Base-by-base conservation (phyloP, 2,329 filamentous ascomycete species). In the Cadophora sp. region DNA sequence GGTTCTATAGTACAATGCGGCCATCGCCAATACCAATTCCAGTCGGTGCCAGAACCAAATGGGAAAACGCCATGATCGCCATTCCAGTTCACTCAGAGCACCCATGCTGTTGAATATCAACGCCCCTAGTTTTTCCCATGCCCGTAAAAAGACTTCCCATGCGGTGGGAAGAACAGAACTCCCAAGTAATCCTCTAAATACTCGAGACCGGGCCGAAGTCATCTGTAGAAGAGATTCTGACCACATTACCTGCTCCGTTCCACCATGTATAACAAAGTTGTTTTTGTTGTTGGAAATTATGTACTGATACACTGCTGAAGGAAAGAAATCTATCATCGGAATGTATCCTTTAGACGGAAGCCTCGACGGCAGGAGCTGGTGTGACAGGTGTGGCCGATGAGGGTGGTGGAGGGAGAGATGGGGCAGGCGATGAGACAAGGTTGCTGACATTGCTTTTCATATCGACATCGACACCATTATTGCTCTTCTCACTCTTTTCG, bases 391-490 rank as follows among this genome's bases (percentile, higher is more conserved):
- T 79, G 56, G 81, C 78, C 19, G 43, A 37, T 12, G 71, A 66
- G 24, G 67, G 65, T 59, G 56, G 58, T 16, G 69, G 68, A 66
- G 69, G 68, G 64, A 69, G 60, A 24, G 68, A 67, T 50, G 79
- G 77, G 70, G 81, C 77, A 40, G 87, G 86, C 51, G 86, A 86
- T 73, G 84, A 86, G 22, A 82, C 73, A 22, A 69, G 60, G 37
- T 73, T 66, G 58, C 72, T 70, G 19, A 66, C 63, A 51, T 81
- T 82, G 65, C 84, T 85, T 74, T 86, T 89, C 80, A 85, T 87
- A 71, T 90, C 88, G 74, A 87, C 87, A 40, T 84, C 82, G 62
- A 88, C 79, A 24, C 83, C 87, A 73, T 85, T 88, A 79, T 85
- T 83, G 73, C 87, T 89, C 80, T 86, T 83, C 73, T 86, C 86